Evolutionary conservation across 129 eudicot species (phyloP).

Genomic region (Lactuca sativa): DNA sequence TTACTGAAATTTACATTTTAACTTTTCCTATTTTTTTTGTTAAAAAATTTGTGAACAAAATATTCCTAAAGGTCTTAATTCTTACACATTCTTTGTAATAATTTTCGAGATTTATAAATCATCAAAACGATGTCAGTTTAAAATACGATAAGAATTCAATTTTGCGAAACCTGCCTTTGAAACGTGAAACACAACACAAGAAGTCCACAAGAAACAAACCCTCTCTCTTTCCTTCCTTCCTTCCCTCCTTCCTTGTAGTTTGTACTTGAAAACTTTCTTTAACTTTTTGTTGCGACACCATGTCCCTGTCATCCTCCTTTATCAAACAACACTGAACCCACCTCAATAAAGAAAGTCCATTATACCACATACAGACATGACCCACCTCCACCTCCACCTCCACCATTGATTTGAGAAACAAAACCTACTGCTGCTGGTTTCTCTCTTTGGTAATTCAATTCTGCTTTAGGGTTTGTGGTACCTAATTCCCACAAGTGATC

Average conservation of each 20-base stretch:
- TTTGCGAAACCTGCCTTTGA: conserved; percentile 6
- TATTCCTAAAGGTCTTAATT: background rate
- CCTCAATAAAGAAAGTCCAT: conserved; percentile 34
- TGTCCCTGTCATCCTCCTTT: conserved; percentile 41
- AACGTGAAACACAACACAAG: conserved; percentile 28
- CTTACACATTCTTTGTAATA: background rate
- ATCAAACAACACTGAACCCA: conserved; percentile 42
- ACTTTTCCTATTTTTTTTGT: too few species aligned
- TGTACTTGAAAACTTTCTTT: conserved; percentile 32
- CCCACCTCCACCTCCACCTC: conserved; percentile 12
- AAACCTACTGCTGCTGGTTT: conserved; percentile 6
- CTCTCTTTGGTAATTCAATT: conserved; percentile 2
- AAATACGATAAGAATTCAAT: too few species aligned
- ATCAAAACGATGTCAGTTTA: too few species aligned
- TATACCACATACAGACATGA: conserved; percentile 26
- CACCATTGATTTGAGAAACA: conserved; percentile 14
- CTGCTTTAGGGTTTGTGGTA: conserved; percentile 22
- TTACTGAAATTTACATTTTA: too few species aligned
- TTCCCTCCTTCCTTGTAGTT: conserved; percentile 20
- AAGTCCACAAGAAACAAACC: conserved; percentile 10
- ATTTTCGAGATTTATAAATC: too few species aligned
- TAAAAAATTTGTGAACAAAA: background rate
- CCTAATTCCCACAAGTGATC: conserved; percentile 27
- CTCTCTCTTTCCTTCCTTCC: background rate
- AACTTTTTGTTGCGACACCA: conserved; percentile 21